Conservation (phyloP, 1,284 basidiomycete species). For the Apiotrichum laibachii region DNA sequence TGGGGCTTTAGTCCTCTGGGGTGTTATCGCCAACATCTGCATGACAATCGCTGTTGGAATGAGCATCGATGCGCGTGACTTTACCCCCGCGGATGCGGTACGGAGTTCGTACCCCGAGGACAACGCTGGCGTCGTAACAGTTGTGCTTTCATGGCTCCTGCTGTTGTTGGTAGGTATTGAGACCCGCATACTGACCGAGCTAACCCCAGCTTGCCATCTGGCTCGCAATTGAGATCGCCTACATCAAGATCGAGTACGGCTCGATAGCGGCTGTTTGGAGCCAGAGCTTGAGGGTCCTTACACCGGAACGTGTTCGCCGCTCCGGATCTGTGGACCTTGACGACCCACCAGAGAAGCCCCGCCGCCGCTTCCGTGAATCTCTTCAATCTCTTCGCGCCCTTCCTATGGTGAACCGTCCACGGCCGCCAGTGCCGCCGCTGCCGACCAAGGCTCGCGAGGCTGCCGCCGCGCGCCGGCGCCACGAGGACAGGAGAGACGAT, state of each 20-base stretch:
- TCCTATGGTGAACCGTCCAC: not conserved
- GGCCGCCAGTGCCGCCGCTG: not conserved
- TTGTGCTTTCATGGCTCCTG: not conserved
- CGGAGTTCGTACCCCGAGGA: too few relatives aligned
- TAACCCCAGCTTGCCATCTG: not conserved
- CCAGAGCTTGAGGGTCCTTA: slow-evolving; percentile 3
- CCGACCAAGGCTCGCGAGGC: not conserved
- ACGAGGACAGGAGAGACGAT: not conserved
- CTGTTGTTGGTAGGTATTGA: not conserved
- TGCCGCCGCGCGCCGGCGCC: not conserved
- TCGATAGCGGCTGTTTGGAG: not conserved
- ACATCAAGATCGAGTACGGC: slow-evolving; percentile 2
- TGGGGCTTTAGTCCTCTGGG: not conserved
- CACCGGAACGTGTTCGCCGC: not conserved
- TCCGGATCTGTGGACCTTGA: not conserved
- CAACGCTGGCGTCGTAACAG: not conserved
- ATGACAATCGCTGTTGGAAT: not conserved
- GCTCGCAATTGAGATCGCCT: not conserved
- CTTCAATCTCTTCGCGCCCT: too few relatives aligned
- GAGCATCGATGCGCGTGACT: not conserved
- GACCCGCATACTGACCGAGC: not conserved
- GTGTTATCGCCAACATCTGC: not conserved
- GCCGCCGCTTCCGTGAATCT: too few relatives aligned
- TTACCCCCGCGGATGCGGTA: not conserved
- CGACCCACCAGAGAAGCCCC: not conserved